A percentile compares a stretch with the other conserved stretches of the same genome.
Conservation (phyloP, 2,329 filamentous ascomycete species). For the Helotiales sp. region DNA sequence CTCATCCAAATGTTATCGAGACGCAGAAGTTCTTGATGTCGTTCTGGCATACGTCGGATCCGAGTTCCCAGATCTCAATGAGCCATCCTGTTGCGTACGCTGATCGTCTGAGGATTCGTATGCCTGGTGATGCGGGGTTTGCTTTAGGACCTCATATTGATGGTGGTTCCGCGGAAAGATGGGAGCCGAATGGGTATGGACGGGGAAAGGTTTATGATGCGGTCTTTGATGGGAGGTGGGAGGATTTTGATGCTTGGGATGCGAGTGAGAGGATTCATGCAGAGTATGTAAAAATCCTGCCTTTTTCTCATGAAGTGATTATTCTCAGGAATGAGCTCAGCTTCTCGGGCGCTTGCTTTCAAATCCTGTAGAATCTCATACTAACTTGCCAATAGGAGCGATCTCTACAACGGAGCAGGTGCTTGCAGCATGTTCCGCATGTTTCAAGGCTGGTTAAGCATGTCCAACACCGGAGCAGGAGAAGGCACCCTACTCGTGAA, state of each 20-base stretch:
- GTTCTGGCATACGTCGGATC: conserved; percentile 53
- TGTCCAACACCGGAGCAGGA: conserved; percentile 69
- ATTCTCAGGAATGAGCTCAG: too few species aligned
- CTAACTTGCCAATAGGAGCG: too few species aligned
- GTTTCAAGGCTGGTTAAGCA: conserved; percentile 86
- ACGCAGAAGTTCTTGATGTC: conserved; percentile 63
- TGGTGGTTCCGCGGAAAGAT: conserved; percentile 72
- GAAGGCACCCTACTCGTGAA: conserved; percentile 84
- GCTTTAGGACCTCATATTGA: conserved; percentile 73
- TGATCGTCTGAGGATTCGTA: conserved; percentile 63
- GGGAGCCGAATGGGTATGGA: conserved; percentile 71
- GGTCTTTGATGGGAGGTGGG: conserved; percentile 76
- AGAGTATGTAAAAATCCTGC: too few species aligned
- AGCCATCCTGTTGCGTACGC: conserved; percentile 65
- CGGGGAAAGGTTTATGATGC: conserved; percentile 67
- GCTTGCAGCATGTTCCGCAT: conserved; percentile 83
- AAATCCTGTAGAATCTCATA: too few species aligned
- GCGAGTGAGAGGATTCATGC: conserved; percentile 66
- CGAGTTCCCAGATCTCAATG: conserved; percentile 45
- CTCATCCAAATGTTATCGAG: conserved; percentile 57
- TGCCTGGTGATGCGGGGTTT: conserved; percentile 69
- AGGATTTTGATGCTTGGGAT: conserved; percentile 81
- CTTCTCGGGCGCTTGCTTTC: too few species aligned
- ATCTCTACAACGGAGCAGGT: conserved; percentile 79
- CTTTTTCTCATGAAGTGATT: too few species aligned